Evolutionary conservation across 2,329 filamentous ascomycete species (phyloP).

Genomic region (Aspergillus sp.): DNA sequence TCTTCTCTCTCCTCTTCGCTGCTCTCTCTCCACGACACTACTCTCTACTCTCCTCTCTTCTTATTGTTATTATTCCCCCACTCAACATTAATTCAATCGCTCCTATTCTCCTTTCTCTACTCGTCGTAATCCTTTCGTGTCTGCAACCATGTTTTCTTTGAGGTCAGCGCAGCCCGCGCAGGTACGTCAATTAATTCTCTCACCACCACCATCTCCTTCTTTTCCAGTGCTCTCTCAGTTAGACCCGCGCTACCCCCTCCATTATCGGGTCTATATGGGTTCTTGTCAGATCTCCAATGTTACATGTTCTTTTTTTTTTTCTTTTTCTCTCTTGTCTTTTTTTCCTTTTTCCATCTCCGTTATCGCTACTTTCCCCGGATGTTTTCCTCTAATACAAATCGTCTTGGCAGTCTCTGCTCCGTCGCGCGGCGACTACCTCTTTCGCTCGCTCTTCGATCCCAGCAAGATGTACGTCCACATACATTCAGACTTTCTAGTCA

Average conservation of each 20-base stretch:
- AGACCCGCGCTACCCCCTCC: constrained; percentile 24
- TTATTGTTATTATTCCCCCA: constrained; percentile 6
- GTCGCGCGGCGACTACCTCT: constrained; percentile 42
- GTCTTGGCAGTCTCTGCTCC: constrained; percentile 46
- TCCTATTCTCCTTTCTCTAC: constrained; percentile 2
- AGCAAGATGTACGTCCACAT: constrained; percentile 44
- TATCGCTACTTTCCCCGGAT: neutral
- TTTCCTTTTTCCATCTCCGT: neutral
- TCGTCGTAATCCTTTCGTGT: neutral
- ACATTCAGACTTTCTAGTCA: too few relatives aligned
- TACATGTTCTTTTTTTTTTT: neutral
- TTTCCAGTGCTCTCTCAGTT: neutral
- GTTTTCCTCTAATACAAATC: neutral
- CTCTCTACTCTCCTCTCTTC: constrained; percentile 8
- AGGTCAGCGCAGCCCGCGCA: constrained; percentile 35
- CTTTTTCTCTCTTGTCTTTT: neutral
- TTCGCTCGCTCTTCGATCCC: constrained; percentile 44
- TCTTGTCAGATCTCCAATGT: too few relatives aligned
- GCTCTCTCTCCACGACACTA: neutral
- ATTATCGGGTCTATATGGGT: too few relatives aligned
- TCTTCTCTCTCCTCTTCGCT: neutral
- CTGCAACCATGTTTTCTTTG: constrained; percentile 32
- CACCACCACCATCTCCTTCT: constrained; percentile 26
- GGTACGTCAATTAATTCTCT: constrained; percentile 20
- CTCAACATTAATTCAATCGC: neutral